Evolutionary conservation across 306 rosid species (phyloP).

Genomic region (Carpinus viminea): DNA sequence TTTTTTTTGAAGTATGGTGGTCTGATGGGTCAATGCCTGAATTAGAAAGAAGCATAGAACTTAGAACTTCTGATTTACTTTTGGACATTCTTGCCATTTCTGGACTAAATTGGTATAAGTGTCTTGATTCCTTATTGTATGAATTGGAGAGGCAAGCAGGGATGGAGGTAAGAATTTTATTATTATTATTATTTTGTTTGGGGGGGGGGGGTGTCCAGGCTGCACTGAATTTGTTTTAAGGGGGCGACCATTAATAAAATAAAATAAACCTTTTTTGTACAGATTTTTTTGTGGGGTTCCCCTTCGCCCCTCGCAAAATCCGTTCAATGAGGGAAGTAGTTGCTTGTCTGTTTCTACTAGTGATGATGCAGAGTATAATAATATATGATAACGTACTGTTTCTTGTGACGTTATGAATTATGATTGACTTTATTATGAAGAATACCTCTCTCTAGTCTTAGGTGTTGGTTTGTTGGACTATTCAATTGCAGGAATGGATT

Average conservation of each 20-base stretch:
- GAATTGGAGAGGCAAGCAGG: not conserved
- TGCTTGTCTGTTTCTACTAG: not conserved
- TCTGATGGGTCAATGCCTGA: not conserved
- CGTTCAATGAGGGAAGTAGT: no score
- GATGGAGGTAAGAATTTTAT: no score
- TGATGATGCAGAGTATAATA: conserved; percentile 14
- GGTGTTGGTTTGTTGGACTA: conserved; percentile 30
- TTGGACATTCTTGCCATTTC: not conserved
- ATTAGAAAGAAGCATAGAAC: not conserved
- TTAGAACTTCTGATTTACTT: not conserved
- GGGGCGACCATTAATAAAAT: no score
- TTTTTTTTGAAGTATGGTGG: not conserved
- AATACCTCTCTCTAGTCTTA: not conserved
- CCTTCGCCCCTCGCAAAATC: no score
- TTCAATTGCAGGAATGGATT: conserved; percentile 75
- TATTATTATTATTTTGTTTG: no score
- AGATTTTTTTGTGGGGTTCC: no score
- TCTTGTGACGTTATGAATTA: not conserved
- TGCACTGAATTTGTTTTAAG: no score
- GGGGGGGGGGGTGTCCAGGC: no score
- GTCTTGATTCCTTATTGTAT: not conserved
- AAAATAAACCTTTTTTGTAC: no score
- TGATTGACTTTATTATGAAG: not conserved
- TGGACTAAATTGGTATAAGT: not conserved
- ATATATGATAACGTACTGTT: not conserved